Evolutionary conservation across 2,329 filamentous ascomycete species (phyloP).

Genomic region (Sporothrix euskadiensis): DNA sequence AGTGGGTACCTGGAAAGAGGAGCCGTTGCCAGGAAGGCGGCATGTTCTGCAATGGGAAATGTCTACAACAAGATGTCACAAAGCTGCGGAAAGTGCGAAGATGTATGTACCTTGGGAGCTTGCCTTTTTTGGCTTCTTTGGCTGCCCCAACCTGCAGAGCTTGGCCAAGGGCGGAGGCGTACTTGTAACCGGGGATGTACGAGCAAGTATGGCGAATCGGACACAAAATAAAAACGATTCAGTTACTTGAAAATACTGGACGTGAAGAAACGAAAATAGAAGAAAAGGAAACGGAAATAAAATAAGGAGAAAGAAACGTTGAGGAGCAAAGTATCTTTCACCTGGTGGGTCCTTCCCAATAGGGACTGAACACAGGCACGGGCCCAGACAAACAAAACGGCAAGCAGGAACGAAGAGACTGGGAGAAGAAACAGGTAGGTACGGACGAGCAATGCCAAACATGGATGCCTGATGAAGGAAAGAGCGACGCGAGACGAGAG

Average conservation of each 20-base stretch:
- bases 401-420: background rate
- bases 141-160: background rate
- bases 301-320: background rate
- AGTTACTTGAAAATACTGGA: background rate
- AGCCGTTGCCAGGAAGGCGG: conserved; percentile 17
- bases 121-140: too few relatives aligned
- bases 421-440: background rate
- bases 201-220: background rate
- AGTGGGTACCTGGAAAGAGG: conserved; percentile 17
- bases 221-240: background rate
- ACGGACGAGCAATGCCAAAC: background rate
- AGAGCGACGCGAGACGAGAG: background rate
- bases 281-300: background rate
- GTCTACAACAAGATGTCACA: conserved; percentile 4
- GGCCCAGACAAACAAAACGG: background rate
- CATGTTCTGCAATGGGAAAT: background rate
- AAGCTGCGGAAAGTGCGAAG: background rate
- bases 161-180: background rate
- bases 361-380: background rate
- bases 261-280: background rate
- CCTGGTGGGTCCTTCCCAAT: conserved; percentile 5
- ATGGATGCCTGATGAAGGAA: background rate
- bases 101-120: conserved; percentile 2
- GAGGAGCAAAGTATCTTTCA: background rate
- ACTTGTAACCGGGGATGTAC: background rate